These are phyloP conservation scores for Cladosporium cucumerinum DNA, from an alignment of 2,329 filamentous ascomycete genomes.

Conservation along the genomic window DNA sequence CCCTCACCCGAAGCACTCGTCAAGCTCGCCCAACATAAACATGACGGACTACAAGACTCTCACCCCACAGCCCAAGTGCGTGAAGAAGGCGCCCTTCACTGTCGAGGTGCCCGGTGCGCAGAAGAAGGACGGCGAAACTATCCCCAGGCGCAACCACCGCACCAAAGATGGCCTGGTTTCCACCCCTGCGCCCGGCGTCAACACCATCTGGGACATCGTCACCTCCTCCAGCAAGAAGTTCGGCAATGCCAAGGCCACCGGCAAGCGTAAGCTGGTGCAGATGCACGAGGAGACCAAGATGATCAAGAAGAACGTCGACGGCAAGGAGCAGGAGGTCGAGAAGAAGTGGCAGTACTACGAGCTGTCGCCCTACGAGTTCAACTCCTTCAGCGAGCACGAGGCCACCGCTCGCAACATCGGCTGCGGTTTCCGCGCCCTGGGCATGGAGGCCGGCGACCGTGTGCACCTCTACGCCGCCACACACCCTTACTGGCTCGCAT, in stretches of 20 bases:
- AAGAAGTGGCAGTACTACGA: constrained; percentile 93
- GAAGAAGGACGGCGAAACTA: constrained; percentile 75
- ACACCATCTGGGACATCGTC: constrained; percentile 77
- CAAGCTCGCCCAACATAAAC: constrained; percentile 26
- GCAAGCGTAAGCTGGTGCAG: constrained; percentile 69
- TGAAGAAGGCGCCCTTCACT: constrained; percentile 69
- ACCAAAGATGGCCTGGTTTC: constrained; percentile 68
- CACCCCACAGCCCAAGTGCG: constrained; percentile 45
- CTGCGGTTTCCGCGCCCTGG: constrained; percentile 70
- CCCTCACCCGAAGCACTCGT: constrained; percentile 11
- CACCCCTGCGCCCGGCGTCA: constrained; percentile 64
- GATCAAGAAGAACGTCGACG: constrained; percentile 83
- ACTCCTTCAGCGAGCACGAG: constrained; percentile 77
- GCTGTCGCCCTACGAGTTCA: constrained; percentile 71
- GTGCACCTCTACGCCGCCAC: constrained; percentile 84
- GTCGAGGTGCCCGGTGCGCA: constrained; percentile 67
- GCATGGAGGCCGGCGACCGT: constrained; percentile 63
- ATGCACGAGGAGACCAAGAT: constrained; percentile 83
- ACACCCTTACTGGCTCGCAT: constrained; percentile 76
- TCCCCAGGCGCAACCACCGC: constrained; percentile 70
- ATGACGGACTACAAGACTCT: constrained; percentile 46
- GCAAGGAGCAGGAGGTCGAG: constrained; percentile 72
- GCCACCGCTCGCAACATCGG: constrained; percentile 66
- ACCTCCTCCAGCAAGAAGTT: constrained; percentile 60
- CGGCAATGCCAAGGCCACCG: constrained; percentile 54